Conservation (phyloP, 2,329 filamentous ascomycete genomes). For the Fusarium nelsonii region DNA sequence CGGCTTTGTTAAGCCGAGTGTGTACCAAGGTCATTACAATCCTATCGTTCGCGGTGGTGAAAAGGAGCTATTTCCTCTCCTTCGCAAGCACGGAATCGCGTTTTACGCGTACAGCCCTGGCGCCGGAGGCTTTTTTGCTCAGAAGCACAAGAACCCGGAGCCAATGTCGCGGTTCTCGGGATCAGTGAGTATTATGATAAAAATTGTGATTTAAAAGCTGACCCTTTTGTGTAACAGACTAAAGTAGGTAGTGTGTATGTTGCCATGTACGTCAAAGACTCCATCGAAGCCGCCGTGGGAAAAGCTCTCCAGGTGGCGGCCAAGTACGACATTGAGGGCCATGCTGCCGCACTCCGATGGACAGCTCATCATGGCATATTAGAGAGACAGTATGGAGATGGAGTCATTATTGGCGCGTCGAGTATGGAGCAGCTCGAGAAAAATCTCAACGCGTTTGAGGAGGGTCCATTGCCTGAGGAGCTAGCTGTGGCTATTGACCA, state of each 20-base stretch:
- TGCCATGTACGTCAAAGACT: slow-evolving; percentile 46
- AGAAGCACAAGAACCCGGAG: slow-evolving; percentile 39
- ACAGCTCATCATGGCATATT: slow-evolving; percentile 54
- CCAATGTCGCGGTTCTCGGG: slow-evolving; percentile 43
- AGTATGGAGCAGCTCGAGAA: slow-evolving; percentile 52
- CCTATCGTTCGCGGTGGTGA: slow-evolving; percentile 58
- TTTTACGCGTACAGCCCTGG: slow-evolving; percentile 58
- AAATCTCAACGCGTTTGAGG: slow-evolving; percentile 53
- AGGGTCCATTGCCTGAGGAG: slow-evolving; percentile 57
- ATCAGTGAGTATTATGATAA: slow-evolving; percentile 29
- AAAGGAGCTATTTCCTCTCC: slow-evolving; percentile 56
- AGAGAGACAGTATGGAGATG: slow-evolving; percentile 50
- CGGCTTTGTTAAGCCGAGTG: slow-evolving; percentile 57
- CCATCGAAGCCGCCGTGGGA: slow-evolving; percentile 47
- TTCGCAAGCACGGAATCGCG: slow-evolving; percentile 57
- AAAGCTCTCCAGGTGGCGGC: slow-evolving; percentile 45
- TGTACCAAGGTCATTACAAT: slow-evolving; percentile 64
- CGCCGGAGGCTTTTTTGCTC: slow-evolving; percentile 45
- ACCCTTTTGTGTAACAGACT: not conserved
- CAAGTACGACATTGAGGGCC: slow-evolving; percentile 54
- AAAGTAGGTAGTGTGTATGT: slow-evolving; percentile 45
- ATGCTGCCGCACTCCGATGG: slow-evolving; percentile 59
- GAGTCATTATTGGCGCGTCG: slow-evolving; percentile 53
- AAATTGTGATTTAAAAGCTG: not conserved
- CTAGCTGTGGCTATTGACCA: slow-evolving; percentile 46